Evolutionary conservation across 1,284 basidiomycete species (phyloP), one percentile per base, ranked within the genome.

Genomic region (Rhodotorula sp.): DNA sequence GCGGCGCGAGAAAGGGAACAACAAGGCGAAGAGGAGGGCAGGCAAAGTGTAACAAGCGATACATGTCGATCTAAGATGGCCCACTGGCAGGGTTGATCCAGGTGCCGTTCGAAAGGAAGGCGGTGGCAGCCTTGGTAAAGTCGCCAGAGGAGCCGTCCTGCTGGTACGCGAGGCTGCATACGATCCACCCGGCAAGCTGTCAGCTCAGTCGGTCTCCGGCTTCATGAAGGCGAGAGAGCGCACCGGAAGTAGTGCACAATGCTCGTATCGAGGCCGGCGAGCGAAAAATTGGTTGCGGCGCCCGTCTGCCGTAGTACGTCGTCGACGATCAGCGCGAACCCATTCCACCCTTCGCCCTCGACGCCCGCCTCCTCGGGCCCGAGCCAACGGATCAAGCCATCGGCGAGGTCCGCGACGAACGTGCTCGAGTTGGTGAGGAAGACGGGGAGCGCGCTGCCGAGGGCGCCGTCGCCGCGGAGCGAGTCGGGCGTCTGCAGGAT

Each of bases 251-350:
- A 94, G 81, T 94, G 91, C 0, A 89, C 88, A 10, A 93, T 78
- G 21, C 84, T 84, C 1, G 82, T 79, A 65, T 90, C 84, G 61
- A 92, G 84, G 8, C 85, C 84, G 21, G 84, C 84, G n/a, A 93
- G 82, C 5, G 88, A 87, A 78, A 86, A 91, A 75, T 89, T 90
- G 61, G 90, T 83, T 9, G 85, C 87, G 4, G 82, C 78, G 8
- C 92, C 91, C 25, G 84, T 80, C 78, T 89, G 92, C 69, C 89
- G 85, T 78, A 92, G 86, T 0, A 95, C 92, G 77, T 94, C 93
- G 79, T 95, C 91, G 13, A 95, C 86, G 14, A 95, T 84, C 50
- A 95, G 84, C 1, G 87, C 83, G 78, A 91, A 93, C 1, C 89
- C 89, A n/a, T 84, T 84, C 68, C 83, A 81, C 2, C 41, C 50